Percentiles rank a stretch among this genome's conserved stretches.
These are phyloP conservation scores for Neotropicomus parvogracilis DNA, from an alignment of 1,284 basidiomycete genomes.

Conservation along the genomic window DNA sequence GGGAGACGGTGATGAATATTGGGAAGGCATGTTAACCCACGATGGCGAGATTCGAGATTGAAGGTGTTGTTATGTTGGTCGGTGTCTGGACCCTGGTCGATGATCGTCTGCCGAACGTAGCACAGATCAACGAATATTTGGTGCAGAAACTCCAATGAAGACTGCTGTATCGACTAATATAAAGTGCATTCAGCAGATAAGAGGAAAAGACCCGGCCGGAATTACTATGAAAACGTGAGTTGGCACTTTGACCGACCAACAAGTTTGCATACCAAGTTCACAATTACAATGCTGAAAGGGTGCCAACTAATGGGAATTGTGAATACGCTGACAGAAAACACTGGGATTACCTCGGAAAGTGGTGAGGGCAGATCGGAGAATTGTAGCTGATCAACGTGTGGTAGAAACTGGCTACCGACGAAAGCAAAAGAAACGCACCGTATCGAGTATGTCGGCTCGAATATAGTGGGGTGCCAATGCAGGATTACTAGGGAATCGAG, in stretches of 20 bases:
- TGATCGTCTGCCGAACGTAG: neutral
- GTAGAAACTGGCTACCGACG: neutral
- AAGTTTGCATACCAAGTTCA: conserved; percentile 5
- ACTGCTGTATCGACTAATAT: neutral
- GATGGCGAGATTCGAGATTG: neutral
- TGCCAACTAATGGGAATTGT: neutral
- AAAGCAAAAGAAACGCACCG: neutral
- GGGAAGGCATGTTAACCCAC: neutral
- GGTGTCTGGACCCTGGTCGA: conserved; percentile 1
- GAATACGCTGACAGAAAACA: neutral
- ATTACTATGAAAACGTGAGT: conserved; percentile 1
- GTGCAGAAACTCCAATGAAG: neutral
- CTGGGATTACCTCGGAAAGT: neutral
- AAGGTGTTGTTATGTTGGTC: neutral
- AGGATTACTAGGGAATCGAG: neutral
- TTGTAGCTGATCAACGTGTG: neutral
- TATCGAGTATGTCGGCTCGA: conserved; percentile 1
- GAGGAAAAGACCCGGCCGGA: conserved; percentile 6
- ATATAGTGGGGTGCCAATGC: neutral
- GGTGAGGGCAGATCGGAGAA: neutral
- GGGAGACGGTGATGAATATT: conserved; percentile 11
- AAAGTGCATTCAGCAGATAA: neutral
- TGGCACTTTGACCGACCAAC: neutral
- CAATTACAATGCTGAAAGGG: neutral
- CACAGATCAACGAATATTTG: neutral